These are phyloP conservation scores for Cladosporium cucumerinum DNA, from an alignment of 2,329 filamentous ascomycete species.

Conservation along the genomic window DNA sequence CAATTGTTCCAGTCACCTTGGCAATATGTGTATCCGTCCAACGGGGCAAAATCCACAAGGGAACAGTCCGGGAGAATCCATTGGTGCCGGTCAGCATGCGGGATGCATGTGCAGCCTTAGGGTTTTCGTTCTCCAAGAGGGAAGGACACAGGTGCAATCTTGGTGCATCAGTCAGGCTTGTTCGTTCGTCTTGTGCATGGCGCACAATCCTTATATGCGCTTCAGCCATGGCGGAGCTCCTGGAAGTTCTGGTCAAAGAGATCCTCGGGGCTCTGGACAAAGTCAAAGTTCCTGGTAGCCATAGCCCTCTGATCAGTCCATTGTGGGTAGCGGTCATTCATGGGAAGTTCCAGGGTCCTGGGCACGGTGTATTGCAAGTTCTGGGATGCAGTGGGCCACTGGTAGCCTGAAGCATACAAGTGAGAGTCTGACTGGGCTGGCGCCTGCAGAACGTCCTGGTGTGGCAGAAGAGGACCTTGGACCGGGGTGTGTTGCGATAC, in stretches of 20 bases:
- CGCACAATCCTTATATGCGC: not conserved
- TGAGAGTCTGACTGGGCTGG: not conserved
- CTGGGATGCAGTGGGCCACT: not conserved
- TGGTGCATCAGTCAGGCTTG: not conserved
- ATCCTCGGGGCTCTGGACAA: slow-evolving; percentile 27
- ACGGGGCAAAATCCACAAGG: not conserved
- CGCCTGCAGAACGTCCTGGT: slow-evolving; percentile 5
- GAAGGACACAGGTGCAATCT: not conserved
- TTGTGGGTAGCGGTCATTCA: slow-evolving; percentile 25
- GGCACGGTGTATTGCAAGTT: slow-evolving; percentile 11
- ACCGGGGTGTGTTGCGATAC: slow-evolving; percentile 12
- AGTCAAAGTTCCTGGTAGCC: slow-evolving; percentile 26
- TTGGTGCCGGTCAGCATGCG: not conserved
- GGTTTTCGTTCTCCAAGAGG: not conserved
- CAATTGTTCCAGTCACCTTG: not conserved
- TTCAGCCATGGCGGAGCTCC: slow-evolving; percentile 30
- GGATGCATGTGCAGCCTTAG: not conserved
- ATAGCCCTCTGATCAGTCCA: slow-evolving; percentile 29
- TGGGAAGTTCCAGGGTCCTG: slow-evolving; percentile 2
- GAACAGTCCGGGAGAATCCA: not conserved
- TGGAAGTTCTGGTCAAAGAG: slow-evolving; percentile 27
- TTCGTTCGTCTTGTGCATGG: not conserved
- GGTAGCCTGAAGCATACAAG: not conserved
- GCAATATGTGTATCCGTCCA: not conserved
- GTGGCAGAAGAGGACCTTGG: slow-evolving; percentile 10